A percentile compares a stretch with the other conserved stretches of the same genome.
phyloP scores from a whole-genome alignment of 73 alveolate species.

The Paramecium tetraurelia region DNA sequence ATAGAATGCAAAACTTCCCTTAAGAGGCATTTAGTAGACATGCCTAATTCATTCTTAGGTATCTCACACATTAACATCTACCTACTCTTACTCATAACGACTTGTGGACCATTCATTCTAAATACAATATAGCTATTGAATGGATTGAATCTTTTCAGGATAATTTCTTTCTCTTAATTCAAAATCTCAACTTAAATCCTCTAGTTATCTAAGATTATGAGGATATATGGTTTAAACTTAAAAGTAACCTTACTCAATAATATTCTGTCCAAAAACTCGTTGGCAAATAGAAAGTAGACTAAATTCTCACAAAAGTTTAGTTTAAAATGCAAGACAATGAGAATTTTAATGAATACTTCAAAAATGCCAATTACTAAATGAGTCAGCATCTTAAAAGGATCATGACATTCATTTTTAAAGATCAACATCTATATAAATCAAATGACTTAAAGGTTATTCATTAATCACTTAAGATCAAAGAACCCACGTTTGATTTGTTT shows the following conservation, averaged over 20 bases:
- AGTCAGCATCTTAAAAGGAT: neutral
- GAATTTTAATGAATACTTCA: neutral
- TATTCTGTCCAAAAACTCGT: neutral
- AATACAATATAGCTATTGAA: neutral
- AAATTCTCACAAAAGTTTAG: neutral
- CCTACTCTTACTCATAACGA: neutral
- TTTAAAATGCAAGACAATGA: slow-evolving; percentile 2
- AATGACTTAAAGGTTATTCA: slow-evolving; percentile 34
- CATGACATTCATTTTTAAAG: slow-evolving; percentile 8
- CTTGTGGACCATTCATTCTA: neutral
- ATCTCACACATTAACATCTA: neutral
- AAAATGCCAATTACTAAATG: neutral
- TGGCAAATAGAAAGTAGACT: neutral
- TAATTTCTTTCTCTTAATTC: neutral
- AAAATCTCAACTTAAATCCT: neutral
- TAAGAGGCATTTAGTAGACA: neutral
- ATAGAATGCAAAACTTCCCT: neutral
- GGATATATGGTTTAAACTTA: slow-evolving; percentile 7
- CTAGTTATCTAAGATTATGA: neutral
- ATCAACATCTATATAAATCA: neutral
- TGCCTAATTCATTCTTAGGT: neutral
- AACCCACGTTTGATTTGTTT: neutral
- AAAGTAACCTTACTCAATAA: neutral
- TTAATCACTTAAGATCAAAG: neutral
- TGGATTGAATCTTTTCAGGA: neutral